A percentile compares a stretch with the other conserved stretches of the same genome.
These are phyloP conservation scores for Pseudogymnoascus sp. DNA, from an alignment of 2,329 filamentous ascomycete genomes.

Conservation along the genomic window DNA sequence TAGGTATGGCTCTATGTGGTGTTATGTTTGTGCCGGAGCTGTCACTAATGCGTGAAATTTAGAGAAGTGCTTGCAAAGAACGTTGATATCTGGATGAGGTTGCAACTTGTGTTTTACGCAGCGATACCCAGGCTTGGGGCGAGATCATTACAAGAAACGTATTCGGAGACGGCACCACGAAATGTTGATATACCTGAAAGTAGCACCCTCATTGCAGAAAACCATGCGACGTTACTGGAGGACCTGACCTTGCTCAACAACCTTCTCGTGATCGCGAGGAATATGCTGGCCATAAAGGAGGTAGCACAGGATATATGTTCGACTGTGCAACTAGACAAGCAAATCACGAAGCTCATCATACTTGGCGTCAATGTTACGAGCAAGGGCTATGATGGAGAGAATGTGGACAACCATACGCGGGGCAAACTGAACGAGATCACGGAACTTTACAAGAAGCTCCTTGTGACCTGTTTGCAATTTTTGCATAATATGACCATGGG, in stretches of 20 bases:
- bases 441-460: conserved; percentile 58
- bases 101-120: conserved; percentile 52
- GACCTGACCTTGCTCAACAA: conserved; percentile 57
- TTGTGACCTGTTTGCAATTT: conserved; percentile 58
- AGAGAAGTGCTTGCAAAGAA: conserved; percentile 55
- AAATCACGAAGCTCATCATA: conserved; percentile 57
- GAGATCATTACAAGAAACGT: conserved; percentile 49
- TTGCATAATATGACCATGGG: conserved; percentile 63
- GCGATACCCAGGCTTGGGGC: conserved; percentile 53
- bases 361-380: conserved; percentile 59
- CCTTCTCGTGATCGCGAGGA: conserved; percentile 58
- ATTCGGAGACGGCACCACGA: conserved; percentile 45
- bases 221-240: conserved; percentile 52
- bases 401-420: conserved; percentile 49
- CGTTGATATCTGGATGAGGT: conserved; percentile 57
- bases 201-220: conserved; percentile 54
- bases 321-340: conserved; percentile 56
- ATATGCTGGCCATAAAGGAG: conserved; percentile 56
- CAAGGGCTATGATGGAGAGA: conserved; percentile 57
- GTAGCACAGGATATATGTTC: conserved; percentile 59
- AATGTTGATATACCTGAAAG: conserved; percentile 55
- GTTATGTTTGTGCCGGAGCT: background rate
- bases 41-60: background rate
- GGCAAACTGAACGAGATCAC: conserved; percentile 54
- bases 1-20: conserved; percentile 35